A percentile compares a stretch with the other conserved stretches of the same genome.
Evolutionary conservation across 352 stramenopile species (phyloP).

Genomic region (Elongisporangium anandrum): DNA sequence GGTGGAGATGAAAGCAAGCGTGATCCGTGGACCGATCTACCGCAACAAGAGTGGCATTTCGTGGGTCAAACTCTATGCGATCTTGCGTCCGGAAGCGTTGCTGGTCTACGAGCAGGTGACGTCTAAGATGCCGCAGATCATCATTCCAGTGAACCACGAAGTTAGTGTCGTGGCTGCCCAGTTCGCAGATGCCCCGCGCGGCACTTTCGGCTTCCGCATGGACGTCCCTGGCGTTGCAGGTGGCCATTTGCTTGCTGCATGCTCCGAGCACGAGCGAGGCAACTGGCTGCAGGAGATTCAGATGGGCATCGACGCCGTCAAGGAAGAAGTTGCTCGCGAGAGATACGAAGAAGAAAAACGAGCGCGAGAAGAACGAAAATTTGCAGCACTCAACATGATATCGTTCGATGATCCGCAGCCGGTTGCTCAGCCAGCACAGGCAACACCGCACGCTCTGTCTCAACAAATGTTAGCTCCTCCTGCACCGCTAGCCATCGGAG

Average conservation of each 20-base stretch:
- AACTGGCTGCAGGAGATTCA: constrained; percentile 81
- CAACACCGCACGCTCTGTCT: not conserved
- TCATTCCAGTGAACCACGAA: constrained; percentile 72
- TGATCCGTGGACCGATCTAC: constrained; percentile 59
- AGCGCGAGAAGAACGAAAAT: constrained; percentile 47
- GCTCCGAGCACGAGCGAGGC: constrained; percentile 59
- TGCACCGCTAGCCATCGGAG: not conserved
- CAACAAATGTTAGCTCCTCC: constrained; percentile 4
- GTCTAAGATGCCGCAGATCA: constrained; percentile 56
- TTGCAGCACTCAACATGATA: constrained; percentile 78
- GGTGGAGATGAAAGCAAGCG: constrained; percentile 63
- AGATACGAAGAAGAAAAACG: constrained; percentile 52
- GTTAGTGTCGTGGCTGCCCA: constrained; percentile 30
- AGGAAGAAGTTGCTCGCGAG: constrained; percentile 29
- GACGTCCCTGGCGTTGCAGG: constrained; percentile 56
- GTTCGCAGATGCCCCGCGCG: constrained; percentile 46
- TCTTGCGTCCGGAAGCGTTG: constrained; percentile 64
- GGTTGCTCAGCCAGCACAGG: not conserved
- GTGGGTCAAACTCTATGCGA: constrained; percentile 67
- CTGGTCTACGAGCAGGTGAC: constrained; percentile 65
- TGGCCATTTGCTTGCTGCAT: constrained; percentile 52
- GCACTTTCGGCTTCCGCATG: constrained; percentile 56
- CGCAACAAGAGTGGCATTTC: constrained; percentile 64
- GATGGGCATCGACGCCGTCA: constrained; percentile 47
- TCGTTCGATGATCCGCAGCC: constrained; percentile 54